phyloP scores from a whole-genome alignment of 2,329 filamentous ascomycete genomes.

The Huntiella savannae region DNA sequence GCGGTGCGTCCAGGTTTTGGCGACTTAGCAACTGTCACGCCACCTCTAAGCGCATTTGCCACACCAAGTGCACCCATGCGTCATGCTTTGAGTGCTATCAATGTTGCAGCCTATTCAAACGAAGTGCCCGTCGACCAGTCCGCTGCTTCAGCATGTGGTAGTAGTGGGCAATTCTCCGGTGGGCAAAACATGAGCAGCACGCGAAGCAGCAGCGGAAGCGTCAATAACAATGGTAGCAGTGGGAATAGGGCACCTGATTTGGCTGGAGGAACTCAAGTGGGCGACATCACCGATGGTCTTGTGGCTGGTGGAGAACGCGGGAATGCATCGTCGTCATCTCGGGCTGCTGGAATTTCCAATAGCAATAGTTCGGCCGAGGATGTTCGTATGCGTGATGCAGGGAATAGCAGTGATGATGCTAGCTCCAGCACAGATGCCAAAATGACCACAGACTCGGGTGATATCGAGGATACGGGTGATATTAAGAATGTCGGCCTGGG shows the following conservation, averaged over 20 bases:
- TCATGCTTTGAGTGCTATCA: constrained; percentile 6
- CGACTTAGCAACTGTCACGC: background rate
- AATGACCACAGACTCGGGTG: background rate
- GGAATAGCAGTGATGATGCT: background rate
- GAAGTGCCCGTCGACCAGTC: background rate
- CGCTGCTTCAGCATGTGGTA: background rate
- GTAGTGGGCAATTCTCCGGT: background rate
- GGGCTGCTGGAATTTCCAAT: background rate
- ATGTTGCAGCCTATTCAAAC: background rate
- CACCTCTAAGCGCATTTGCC: constrained; percentile 7
- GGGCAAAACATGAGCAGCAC: background rate
- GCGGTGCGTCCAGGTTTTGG: constrained; percentile 3
- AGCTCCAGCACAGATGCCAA: background rate
- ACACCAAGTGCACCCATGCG: constrained; percentile 7
- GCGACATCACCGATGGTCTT: no score
- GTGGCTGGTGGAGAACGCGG: background rate
- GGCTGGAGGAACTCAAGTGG: no score
- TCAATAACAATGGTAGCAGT: background rate
- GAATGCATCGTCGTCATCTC: background rate
- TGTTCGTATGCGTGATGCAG: constrained; percentile 1
- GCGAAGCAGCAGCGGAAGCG: background rate
- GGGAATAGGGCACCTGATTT: background rate
- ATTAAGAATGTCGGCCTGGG: background rate
- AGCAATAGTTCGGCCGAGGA: constrained; percentile 2
- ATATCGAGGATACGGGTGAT: background rate